phyloP scores from a whole-genome alignment of 2,329 filamentous ascomycete species.

The Neonectria ditissima region DNA sequence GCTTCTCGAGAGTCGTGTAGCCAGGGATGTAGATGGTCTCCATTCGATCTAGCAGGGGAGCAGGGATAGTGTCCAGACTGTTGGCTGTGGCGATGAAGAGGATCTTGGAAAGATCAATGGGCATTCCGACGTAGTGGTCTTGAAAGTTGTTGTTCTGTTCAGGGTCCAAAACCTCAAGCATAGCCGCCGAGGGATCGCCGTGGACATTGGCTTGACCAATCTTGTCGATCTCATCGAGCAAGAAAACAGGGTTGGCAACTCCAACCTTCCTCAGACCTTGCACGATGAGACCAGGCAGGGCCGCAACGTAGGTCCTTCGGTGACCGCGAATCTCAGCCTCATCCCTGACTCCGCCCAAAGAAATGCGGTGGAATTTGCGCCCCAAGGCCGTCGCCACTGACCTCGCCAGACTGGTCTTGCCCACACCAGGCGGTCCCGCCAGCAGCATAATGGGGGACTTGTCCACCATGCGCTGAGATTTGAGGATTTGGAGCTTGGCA shows the following conservation, averaged over 20 bases:
- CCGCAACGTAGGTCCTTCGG: conserved; percentile 94
- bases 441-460: conserved; percentile 96
- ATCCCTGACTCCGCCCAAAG: conserved; percentile 92
- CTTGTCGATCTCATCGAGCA: conserved; percentile 99
- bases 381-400: conserved; percentile 93
- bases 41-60: conserved; percentile 96
- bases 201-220: conserved; percentile 91
- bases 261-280: conserved; percentile 95
- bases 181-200: conserved; percentile 94
- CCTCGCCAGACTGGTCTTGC: conserved; percentile 94
- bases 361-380: conserved; percentile 96
- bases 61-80: conserved; percentile 90
- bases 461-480: conserved; percentile 87
- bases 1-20: conserved; percentile 97
- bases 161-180: conserved; percentile 97
- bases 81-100: conserved; percentile 98
- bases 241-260: conserved; percentile 92
- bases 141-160: conserved; percentile 96
- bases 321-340: conserved; percentile 98
- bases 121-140: conserved; percentile 96
- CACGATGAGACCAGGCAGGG: conserved; percentile 97
- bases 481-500: conserved; percentile 79
- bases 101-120: conserved; percentile 95
- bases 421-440: conserved; percentile 92
- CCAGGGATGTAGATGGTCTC: conserved; percentile 93